These are phyloP conservation scores for Suillus bovinus DNA, from an alignment of 768 basidiomycete species.

Conservation along the genomic window DNA sequence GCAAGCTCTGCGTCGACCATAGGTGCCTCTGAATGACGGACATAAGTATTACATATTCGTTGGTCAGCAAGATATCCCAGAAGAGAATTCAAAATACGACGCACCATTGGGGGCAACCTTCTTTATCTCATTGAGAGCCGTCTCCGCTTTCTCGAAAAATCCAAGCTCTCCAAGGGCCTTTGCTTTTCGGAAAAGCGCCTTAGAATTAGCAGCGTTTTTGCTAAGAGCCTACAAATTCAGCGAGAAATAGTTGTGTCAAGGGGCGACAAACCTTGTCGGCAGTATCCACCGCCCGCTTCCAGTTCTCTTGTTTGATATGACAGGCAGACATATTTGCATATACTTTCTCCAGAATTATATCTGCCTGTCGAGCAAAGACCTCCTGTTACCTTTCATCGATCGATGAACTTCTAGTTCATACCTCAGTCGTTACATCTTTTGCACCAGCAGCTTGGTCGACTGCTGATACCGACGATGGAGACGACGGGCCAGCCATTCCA, in stretches of 20 bases:
- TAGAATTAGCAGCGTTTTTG: slow-evolving; percentile 75
- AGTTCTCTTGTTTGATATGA: slow-evolving; percentile 78
- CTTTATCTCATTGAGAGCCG: slow-evolving; percentile 63
- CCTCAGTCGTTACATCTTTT: slow-evolving; percentile 66
- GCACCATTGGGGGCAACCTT: slow-evolving; percentile 62
- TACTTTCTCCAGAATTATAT: slow-evolving; percentile 76
- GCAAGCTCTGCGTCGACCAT: slow-evolving; percentile 64
- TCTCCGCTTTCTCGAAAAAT: slow-evolving; percentile 71
- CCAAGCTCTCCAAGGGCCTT: slow-evolving; percentile 79
- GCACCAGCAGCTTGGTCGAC: slow-evolving; percentile 33
- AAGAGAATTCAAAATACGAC: slow-evolving; percentile 6
- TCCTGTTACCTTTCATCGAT: neutral
- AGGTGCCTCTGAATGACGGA: slow-evolving; percentile 45
- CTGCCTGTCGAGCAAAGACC: slow-evolving; percentile 47
- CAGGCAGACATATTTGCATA: slow-evolving; percentile 87
- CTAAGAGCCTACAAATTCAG: slow-evolving; percentile 54
- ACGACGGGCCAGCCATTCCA: slow-evolving; percentile 33
- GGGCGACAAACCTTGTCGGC: slow-evolving; percentile 63
- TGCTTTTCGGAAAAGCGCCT: slow-evolving; percentile 79
- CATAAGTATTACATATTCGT: neutral
- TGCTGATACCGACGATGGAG: slow-evolving; percentile 16
- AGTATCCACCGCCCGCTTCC: slow-evolving; percentile 77
- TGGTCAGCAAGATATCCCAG: neutral
- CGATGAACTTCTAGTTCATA: slow-evolving; percentile 24
- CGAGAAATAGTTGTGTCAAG: neutral